Evolutionary conservation across 768 basidiomycete species (phyloP).

Genomic region (Wakefieldia striispora): DNA sequence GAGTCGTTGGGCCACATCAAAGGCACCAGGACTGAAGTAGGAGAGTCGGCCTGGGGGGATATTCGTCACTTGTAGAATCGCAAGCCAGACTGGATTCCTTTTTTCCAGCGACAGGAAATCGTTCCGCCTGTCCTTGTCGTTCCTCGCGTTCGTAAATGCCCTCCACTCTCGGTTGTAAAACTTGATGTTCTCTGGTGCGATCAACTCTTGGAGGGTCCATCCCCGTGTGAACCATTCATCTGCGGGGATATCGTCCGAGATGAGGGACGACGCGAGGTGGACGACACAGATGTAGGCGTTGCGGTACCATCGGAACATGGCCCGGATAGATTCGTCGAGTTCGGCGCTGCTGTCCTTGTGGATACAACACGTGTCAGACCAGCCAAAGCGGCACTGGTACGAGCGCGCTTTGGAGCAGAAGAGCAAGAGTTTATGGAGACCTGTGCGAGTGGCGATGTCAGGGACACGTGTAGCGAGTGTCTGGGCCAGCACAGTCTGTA

Average conservation of each 20-base stretch:
- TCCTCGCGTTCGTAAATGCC: slow-evolving; percentile 1
- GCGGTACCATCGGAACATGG: slow-evolving; percentile 30
- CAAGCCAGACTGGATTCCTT: slow-evolving; percentile 1
- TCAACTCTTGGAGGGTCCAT: slow-evolving; percentile 17
- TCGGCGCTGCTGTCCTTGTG: slow-evolving; percentile 24
- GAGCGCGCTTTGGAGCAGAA: slow-evolving; percentile 12
- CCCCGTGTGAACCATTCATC: slow-evolving; percentile 20
- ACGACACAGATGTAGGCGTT: slow-evolving; percentile 16
- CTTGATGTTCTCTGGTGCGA: slow-evolving; percentile 17
- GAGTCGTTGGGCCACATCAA: slow-evolving; percentile 2
- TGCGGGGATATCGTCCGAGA: slow-evolving; percentile 7
- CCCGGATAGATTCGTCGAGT: slow-evolving; percentile 22
- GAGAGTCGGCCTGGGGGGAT: background rate
- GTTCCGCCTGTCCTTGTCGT: slow-evolving; percentile 5
- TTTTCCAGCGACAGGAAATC: background rate
- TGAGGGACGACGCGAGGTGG: slow-evolving; percentile 10
- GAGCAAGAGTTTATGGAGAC: slow-evolving; percentile 6
- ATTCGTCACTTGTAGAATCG: background rate
- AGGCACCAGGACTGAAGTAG: slow-evolving; percentile 2
- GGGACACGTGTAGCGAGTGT: background rate
- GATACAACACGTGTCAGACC: slow-evolving; percentile 26
- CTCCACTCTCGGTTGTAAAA: slow-evolving; percentile 15
- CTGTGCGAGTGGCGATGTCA: background rate
- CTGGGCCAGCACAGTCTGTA: background rate
- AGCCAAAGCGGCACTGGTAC: slow-evolving; percentile 11